Conservation (phyloP, 345 rosid species). For the Odontarrhena argentea region DNA sequence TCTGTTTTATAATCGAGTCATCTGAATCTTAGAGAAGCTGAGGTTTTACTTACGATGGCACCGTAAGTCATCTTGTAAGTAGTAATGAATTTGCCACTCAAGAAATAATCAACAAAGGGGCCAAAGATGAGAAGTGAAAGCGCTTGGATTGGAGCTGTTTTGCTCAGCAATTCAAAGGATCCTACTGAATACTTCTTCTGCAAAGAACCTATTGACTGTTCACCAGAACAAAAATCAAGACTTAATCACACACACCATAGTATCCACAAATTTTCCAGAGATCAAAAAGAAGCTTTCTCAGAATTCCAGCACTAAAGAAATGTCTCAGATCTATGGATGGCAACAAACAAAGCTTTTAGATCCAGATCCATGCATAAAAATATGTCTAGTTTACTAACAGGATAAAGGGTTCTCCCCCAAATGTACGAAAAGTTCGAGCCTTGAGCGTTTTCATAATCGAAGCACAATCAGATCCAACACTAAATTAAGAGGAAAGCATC, state of each 20-base stretch:
- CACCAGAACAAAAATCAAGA: conserved; percentile 15
- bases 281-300: not conserved
- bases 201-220: conserved; percentile 87
- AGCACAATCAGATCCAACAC: not conserved
- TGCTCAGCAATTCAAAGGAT: conserved; percentile 88
- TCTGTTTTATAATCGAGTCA: conserved; percentile 19
- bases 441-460: not conserved
- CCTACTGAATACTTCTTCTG: conserved; percentile 92
- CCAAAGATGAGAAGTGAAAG: conserved; percentile 84
- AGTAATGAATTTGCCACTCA: conserved; percentile 62
- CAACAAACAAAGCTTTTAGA: not conserved
- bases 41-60: conserved; percentile 59
- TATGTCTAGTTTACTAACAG: not conserved
- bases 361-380: conserved; percentile 21
- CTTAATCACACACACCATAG: conserved; percentile 24
- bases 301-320: not conserved
- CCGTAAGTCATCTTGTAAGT: conserved; percentile 73
- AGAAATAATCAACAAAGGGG: conserved; percentile 77
- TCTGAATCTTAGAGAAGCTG: not conserved
- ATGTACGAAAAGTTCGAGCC: conserved; percentile 13
- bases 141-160: conserved; percentile 99
- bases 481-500: not conserved
- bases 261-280: not conserved
- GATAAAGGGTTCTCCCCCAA: not conserved
- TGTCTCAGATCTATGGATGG: not conserved